A percentile compares a stretch with the other conserved stretches of the same genome.
phyloP scores from a whole-genome alignment of 2,329 filamentous ascomycete genomes.

The Venturia asperata region DNA sequence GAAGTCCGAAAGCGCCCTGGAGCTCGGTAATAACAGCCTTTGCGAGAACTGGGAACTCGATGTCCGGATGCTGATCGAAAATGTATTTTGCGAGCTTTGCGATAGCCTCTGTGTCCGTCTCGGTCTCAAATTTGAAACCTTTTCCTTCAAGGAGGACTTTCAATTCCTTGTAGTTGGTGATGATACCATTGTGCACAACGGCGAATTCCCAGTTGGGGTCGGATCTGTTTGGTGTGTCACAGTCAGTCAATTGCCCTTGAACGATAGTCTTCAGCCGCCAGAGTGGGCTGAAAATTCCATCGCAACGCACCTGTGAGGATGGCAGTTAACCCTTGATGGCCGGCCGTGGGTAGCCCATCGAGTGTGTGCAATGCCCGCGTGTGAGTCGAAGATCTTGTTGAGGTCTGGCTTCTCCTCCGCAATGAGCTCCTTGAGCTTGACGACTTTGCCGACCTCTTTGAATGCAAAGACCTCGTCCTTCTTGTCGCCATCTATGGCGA shows the following conservation, averaged over 20 bases:
- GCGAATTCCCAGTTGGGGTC: conserved; percentile 94
- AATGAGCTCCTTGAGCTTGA: conserved; percentile 90
- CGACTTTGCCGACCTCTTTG: conserved; percentile 99
- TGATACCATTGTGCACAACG: conserved; percentile 99
- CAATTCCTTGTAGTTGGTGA: conserved; percentile 99
- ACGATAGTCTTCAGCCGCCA: neutral
- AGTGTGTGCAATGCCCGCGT: conserved; percentile 97
- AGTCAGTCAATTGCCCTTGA: neutral
- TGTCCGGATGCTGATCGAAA: conserved; percentile 85
- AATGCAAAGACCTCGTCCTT: conserved; percentile 95
- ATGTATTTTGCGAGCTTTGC: conserved; percentile 98
- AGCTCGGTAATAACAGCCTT: conserved; percentile 99
- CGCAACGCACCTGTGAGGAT: conserved; percentile 81
- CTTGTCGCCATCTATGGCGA: conserved; percentile 96
- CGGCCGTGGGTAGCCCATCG: conserved; percentile 97
- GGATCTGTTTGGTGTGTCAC: conserved; percentile 51
- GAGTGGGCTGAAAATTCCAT: neutral
- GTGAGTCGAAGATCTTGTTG: conserved; percentile 91
- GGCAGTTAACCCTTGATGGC: conserved; percentile 91
- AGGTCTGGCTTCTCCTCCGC: conserved; percentile 75
- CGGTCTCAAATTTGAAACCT: conserved; percentile 97
- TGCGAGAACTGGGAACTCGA: conserved; percentile 92
- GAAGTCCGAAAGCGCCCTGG: conserved; percentile 91
- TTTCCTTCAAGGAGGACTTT: conserved; percentile 88
- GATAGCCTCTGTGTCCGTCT: conserved; percentile 98